A percentile compares a stretch with the other conserved stretches of the same genome.
Conservation (phyloP, 805 yeast species). For the Candida nitratophila region DNA sequence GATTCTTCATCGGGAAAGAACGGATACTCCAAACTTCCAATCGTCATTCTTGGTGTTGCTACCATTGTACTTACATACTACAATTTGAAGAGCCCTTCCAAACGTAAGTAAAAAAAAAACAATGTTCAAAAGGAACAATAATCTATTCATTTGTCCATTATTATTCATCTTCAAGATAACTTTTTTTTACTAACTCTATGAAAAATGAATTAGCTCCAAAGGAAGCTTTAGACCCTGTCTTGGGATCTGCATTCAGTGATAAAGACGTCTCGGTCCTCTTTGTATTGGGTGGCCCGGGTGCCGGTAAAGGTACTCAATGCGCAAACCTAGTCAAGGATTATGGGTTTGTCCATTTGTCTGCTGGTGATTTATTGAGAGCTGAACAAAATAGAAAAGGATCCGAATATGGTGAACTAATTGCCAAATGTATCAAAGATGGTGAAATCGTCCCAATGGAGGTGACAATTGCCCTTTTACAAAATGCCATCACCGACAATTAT, state of each 20-base stretch:
- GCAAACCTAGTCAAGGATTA: slow-evolving; percentile 73
- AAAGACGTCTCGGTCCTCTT: slow-evolving; percentile 75
- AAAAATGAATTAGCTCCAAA: slow-evolving; percentile 17
- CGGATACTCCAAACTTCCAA: slow-evolving; percentile 8
- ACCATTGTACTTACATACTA: slow-evolving; percentile 28
- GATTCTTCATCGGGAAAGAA: not conserved
- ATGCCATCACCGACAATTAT: slow-evolving; percentile 59
- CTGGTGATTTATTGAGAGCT: slow-evolving; percentile 93
- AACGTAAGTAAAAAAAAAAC: slow-evolving; percentile 15
- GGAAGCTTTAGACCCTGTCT: slow-evolving; percentile 26
- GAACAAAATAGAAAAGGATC: slow-evolving; percentile 84
- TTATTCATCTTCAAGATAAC: not conserved
- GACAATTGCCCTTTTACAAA: slow-evolving; percentile 74
- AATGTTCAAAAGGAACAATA: no score
- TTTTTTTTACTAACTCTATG: no score
- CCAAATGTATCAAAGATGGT: slow-evolving; percentile 79
- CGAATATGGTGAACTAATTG: slow-evolving; percentile 78
- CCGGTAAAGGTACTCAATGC: slow-evolving; percentile 97
- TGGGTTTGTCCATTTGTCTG: slow-evolving; percentile 82
- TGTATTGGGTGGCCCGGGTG: slow-evolving; percentile 96
- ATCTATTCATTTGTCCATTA: no score
- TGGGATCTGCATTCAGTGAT: slow-evolving; percentile 42
- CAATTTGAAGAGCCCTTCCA: slow-evolving; percentile 19
- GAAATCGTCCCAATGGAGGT: slow-evolving; percentile 89
- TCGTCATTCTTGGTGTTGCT: slow-evolving; percentile 20